Conservation (phyloP, 495 filamentous ascomycete species). For the Hypoxylon fuscum region DNA sequence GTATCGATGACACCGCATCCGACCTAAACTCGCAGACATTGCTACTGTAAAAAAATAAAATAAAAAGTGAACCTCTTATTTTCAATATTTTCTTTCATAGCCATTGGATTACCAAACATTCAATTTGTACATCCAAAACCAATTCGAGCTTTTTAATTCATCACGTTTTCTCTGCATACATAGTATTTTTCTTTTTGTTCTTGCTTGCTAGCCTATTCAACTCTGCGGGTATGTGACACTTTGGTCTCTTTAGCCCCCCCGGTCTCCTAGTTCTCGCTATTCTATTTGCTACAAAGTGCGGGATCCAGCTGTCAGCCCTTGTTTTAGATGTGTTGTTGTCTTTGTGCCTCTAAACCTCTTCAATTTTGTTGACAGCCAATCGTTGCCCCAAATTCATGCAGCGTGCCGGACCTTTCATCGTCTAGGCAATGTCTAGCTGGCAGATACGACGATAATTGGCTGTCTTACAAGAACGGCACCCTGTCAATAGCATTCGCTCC, state of each 20-base stretch:
- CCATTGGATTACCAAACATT: not conserved
- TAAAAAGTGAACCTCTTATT: not conserved
- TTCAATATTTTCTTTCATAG: not conserved
- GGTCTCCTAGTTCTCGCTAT: constrained; percentile 13
- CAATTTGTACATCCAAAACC: constrained; percentile 1
- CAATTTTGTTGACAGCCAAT: constrained; percentile 21
- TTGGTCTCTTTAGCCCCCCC: not conserved
- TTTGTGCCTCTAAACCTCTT: constrained; percentile 25
- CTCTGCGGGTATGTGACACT: constrained; percentile 11
- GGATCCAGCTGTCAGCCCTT: constrained; percentile 35
- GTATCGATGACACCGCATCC: constrained; percentile 24
- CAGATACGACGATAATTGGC: constrained; percentile 31
- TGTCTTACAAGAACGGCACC: constrained; percentile 14
- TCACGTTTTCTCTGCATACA: not conserved
- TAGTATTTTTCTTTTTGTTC: not conserved
- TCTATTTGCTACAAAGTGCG: constrained; percentile 34
- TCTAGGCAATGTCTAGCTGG: constrained; percentile 22
- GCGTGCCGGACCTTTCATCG: constrained; percentile 33
- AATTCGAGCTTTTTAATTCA: not conserved
- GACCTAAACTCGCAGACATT: constrained; percentile 4
- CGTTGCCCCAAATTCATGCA: constrained; percentile 25
- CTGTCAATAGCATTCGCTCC: constrained; percentile 8
- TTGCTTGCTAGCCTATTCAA: not conserved
- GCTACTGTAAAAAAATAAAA: not conserved
- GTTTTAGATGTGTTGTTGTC: constrained; percentile 28